Evolutionary conservation across 148 eudicot genomes (phyloP).

Genomic region (Drosera capensis): DNA sequence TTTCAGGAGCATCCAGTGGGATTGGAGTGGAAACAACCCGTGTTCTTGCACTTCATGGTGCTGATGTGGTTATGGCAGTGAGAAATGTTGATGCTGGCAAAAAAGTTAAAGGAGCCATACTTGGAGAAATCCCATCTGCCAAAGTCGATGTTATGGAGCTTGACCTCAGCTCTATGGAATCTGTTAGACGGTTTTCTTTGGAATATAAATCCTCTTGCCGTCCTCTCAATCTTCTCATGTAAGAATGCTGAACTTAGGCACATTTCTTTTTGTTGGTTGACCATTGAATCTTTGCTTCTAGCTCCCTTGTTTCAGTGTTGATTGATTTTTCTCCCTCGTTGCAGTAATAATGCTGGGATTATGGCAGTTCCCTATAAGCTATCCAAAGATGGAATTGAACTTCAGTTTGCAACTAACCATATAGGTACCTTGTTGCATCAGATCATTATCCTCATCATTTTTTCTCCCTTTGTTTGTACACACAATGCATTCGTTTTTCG

Average conservation of each 20-base stretch:
- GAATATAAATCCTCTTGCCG: conserved; percentile 36
- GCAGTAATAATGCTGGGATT: conserved; percentile 90
- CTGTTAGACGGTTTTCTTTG: conserved; percentile 57
- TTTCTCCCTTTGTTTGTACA: too few relatives aligned
- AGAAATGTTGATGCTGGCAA: conserved; percentile 52
- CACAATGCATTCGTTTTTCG: too few relatives aligned
- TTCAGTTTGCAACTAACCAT: conserved; percentile 87
- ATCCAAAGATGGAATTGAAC: conserved; percentile 66
- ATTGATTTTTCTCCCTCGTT: not conserved
- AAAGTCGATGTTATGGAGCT: conserved; percentile 70
- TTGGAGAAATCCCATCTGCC: conserved; percentile 49
- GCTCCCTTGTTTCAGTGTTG: too few relatives aligned
- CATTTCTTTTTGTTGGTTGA: not conserved
- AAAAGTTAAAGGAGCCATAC: conserved; percentile 38
- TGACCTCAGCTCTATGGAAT: conserved; percentile 65
- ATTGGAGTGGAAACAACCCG: conserved; percentile 80
- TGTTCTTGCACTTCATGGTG: conserved; percentile 87
- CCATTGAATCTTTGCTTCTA: not conserved
- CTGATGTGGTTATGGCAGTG: conserved; percentile 76
- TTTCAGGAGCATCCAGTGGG: conserved; percentile 90
- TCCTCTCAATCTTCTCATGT: conserved; percentile 68
- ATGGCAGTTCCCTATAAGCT: conserved; percentile 69
- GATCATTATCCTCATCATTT: too few relatives aligned
- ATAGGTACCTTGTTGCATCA: too few relatives aligned
- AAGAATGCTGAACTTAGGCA: conserved; percentile 10